Percentiles rank a stretch among this genome's conserved stretches.
Conservation (phyloP, 345 rosid genomes). For the Moricandia moricandioides region DNA sequence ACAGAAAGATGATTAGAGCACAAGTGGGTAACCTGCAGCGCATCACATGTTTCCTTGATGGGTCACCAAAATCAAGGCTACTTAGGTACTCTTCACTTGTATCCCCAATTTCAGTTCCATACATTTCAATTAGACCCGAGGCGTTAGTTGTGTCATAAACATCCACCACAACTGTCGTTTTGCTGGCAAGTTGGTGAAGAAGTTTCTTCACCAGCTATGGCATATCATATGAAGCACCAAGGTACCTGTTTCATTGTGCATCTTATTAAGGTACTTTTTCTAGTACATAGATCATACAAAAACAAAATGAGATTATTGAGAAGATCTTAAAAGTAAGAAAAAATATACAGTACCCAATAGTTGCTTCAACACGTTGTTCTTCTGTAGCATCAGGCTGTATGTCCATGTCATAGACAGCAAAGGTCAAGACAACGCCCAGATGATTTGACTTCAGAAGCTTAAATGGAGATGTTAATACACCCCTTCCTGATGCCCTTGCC, state of each 20-base stretch:
- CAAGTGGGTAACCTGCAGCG: slow-evolving; percentile 62
- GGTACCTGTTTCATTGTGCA: slow-evolving; percentile 49
- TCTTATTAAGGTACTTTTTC: background rate
- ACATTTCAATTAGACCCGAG: slow-evolving; percentile 70
- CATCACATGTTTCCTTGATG: slow-evolving; percentile 85
- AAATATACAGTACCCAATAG: slow-evolving; percentile 61
- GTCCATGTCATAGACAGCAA: slow-evolving; percentile 74
- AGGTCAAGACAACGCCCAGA: slow-evolving; percentile 87
- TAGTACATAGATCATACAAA: no score
- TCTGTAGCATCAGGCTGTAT: slow-evolving; percentile 71
- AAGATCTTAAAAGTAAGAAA: slow-evolving; percentile 2
- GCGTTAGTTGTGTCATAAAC: slow-evolving; percentile 85
- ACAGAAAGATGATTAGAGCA: background rate
- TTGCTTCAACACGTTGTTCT: slow-evolving; percentile 64
- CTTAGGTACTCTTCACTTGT: slow-evolving; percentile 60
- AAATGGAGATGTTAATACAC: slow-evolving; percentile 93
- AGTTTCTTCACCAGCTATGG: slow-evolving; percentile 95
- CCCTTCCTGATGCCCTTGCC: slow-evolving; percentile 93
- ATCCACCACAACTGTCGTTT: slow-evolving; percentile 78
- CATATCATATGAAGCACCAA: slow-evolving; percentile 96
- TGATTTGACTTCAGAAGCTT: slow-evolving; percentile 90
- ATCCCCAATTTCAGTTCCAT: slow-evolving; percentile 66
- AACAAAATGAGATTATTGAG: background rate
- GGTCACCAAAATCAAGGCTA: slow-evolving; percentile 91
- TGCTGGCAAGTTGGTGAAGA: slow-evolving; percentile 93